These are phyloP conservation scores for Oryza coarctata DNA, from an alignment of 176 grass and related monocot species.

Conservation along the genomic window DNA sequence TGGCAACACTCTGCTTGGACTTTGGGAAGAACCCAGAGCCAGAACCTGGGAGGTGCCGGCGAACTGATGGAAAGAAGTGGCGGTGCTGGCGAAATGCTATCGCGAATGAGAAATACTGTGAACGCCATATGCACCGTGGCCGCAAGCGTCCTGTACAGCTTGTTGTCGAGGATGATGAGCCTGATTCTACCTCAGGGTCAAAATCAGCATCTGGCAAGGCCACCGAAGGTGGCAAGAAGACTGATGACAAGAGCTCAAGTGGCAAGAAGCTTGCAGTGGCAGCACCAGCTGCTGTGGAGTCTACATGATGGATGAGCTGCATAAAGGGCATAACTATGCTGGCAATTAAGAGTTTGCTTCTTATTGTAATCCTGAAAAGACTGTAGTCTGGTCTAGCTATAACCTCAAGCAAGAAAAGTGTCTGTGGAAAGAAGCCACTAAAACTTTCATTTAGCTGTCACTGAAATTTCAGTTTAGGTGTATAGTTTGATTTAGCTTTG, in stretches of 20 bases:
- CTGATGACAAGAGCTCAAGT: slow-evolving; percentile 43
- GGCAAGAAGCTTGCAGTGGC: slow-evolving; percentile 59
- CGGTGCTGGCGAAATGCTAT: slow-evolving; percentile 61
- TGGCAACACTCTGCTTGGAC: slow-evolving; percentile 58
- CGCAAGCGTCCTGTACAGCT: slow-evolving; percentile 63
- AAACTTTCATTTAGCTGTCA: slow-evolving; percentile 41
- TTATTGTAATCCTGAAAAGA: slow-evolving; percentile 52
- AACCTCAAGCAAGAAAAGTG: slow-evolving; percentile 54
- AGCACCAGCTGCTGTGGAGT: slow-evolving; percentile 51
- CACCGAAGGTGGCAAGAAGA: slow-evolving; percentile 45
- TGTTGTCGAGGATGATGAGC: slow-evolving; percentile 53
- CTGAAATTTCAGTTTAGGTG: slow-evolving; percentile 58
- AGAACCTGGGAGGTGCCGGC: slow-evolving; percentile 55
- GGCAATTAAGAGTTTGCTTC: slow-evolving; percentile 43
- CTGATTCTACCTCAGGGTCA: slow-evolving; percentile 49
- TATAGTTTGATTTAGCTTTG: slow-evolving; percentile 69
- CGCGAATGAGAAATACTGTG: slow-evolving; percentile 60
- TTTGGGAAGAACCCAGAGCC: slow-evolving; percentile 57
- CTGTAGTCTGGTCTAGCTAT: slow-evolving; percentile 62
- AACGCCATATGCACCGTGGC: slow-evolving; percentile 65
- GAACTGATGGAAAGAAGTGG: slow-evolving; percentile 67
- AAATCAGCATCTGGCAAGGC: slow-evolving; percentile 43
- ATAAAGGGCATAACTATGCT: slow-evolving; percentile 45
- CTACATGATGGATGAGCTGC: slow-evolving; percentile 47
- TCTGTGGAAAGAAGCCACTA: slow-evolving; percentile 41